Percentiles rank a stretch among this genome's conserved stretches.
These are phyloP conservation scores for Juglanconis juglandina DNA, from an alignment of 2,329 filamentous ascomycete genomes.

Conservation along the genomic window DNA sequence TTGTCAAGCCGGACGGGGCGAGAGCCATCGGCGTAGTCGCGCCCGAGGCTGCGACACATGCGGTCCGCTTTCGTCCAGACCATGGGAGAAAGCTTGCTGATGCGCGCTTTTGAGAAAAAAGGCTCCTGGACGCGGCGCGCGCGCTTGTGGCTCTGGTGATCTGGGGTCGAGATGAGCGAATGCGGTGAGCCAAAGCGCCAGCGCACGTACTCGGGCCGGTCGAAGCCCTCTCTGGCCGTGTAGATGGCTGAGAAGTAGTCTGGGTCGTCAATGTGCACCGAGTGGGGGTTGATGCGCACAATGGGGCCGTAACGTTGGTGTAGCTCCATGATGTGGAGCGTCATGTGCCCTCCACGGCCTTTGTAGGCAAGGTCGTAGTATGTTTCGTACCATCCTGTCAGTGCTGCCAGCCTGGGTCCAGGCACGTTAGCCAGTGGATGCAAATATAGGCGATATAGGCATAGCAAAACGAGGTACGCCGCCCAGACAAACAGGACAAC, in stretches of 20 bases:
- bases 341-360: conserved; percentile 36
- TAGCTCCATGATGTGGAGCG: conserved; percentile 37
- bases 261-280: conserved; percentile 17
- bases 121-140: no score
- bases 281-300: conserved; percentile 17
- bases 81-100: no score
- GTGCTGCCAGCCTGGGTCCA: conserved; percentile 36
- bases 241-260: conserved; percentile 12
- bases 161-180: no score
- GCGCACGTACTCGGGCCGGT: conserved; percentile 1
- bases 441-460: no score
- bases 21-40: not conserved
- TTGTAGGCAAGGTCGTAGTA: conserved; percentile 38
- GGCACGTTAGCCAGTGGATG: no score
- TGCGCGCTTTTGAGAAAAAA: no score
- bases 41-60: not conserved
- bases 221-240: conserved; percentile 7
- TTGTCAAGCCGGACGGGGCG: not conserved
- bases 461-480: no score
- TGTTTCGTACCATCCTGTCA: conserved; percentile 37
- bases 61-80: no score
- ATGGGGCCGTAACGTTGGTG: conserved; percentile 36
- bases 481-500: no score
- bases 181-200: conserved; percentile 7
- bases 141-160: no score